A percentile compares a stretch with the other conserved stretches of the same genome.
Evolutionary conservation across 2,329 filamentous ascomycete species (phyloP).

Genomic region (Tricladium varicosporioides): DNA sequence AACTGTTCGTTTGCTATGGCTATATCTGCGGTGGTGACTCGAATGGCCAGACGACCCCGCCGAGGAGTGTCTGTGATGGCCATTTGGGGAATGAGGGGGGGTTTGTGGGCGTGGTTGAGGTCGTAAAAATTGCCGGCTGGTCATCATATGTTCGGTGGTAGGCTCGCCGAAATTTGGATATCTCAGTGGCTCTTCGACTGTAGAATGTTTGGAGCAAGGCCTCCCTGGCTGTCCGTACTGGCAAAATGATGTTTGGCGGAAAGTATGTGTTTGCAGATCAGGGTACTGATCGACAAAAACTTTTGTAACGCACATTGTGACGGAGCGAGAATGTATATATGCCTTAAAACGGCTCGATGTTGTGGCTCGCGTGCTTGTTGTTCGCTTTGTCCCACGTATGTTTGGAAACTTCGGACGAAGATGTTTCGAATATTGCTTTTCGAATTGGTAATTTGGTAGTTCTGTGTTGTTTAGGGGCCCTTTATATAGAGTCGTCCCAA

Average conservation of each 20-base stretch:
- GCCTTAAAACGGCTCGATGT: slow-evolving; percentile 7
- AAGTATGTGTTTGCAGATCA: slow-evolving; percentile 41
- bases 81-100: slow-evolving; percentile 28
- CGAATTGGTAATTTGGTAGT: slow-evolving; percentile 6
- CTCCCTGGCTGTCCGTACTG: slow-evolving; percentile 38
- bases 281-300: slow-evolving; percentile 47
- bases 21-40: slow-evolving; percentile 30
- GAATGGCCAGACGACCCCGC: slow-evolving; percentile 34
- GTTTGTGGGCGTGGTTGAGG: slow-evolving; percentile 31
- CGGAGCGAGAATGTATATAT: slow-evolving; percentile 25
- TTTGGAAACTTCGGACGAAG: not conserved
- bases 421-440: not conserved
- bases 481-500: slow-evolving; percentile 11
- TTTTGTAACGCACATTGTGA: slow-evolving; percentile 51
- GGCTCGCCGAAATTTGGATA: slow-evolving; percentile 37
- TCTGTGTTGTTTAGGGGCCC: slow-evolving; percentile 14
- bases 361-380: slow-evolving; percentile 14
- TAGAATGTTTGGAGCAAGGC: slow-evolving; percentile 42
- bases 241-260: slow-evolving; percentile 38
- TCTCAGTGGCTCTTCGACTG: slow-evolving; percentile 42
- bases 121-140: slow-evolving; percentile 34
- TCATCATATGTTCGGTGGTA: slow-evolving; percentile 37
- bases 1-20: slow-evolving; percentile 35
- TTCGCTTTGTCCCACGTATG: slow-evolving; percentile 5
- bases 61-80: slow-evolving; percentile 35